A percentile compares a stretch with the other conserved stretches of the same genome.
Conservation (phyloP, 805 yeast genomes). For the Clavispora carvajalis region DNA sequence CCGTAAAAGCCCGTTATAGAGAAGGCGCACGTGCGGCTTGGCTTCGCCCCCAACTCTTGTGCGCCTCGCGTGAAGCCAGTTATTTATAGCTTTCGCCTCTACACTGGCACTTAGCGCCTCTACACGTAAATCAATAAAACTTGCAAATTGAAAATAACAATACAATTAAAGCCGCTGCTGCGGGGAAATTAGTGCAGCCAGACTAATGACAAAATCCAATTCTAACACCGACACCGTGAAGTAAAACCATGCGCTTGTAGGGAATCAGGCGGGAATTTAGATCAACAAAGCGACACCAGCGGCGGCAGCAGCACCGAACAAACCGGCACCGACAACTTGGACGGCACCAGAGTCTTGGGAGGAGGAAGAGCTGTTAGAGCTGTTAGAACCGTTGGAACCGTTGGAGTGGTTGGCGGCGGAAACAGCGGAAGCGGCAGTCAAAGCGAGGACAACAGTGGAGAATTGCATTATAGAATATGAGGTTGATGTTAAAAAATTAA, state of each 20-base stretch:
- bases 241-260: slow-evolving; percentile 4
- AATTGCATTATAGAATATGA: slow-evolving; percentile 30
- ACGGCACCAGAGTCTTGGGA: slow-evolving; percentile 27
- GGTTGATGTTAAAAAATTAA: neutral
- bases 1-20: too few species aligned
- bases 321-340: slow-evolving; percentile 31
- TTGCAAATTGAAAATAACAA: neutral
- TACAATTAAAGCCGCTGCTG: neutral
- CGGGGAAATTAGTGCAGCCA: slow-evolving; percentile 7
- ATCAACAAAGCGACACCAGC: slow-evolving; percentile 37
- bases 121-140: neutral
- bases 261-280: slow-evolving; percentile 15
- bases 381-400: slow-evolving; percentile 15
- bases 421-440: slow-evolving; percentile 34
- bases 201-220: slow-evolving; percentile 5
- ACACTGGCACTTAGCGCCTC: neutral
- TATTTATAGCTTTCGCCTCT: too few species aligned
- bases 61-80: too few species aligned
- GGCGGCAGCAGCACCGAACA: slow-evolving; percentile 25
- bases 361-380: slow-evolving; percentile 15
- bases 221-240: slow-evolving; percentile 6
- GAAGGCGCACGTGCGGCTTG: too few species aligned
- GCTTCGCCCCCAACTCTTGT: too few species aligned
- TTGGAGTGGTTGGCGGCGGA: slow-evolving; percentile 30
- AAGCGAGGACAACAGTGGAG: slow-evolving; percentile 31